phyloP scores from a whole-genome alignment of 2,329 filamentous ascomycete species.

The Zalaria sp. region DNA sequence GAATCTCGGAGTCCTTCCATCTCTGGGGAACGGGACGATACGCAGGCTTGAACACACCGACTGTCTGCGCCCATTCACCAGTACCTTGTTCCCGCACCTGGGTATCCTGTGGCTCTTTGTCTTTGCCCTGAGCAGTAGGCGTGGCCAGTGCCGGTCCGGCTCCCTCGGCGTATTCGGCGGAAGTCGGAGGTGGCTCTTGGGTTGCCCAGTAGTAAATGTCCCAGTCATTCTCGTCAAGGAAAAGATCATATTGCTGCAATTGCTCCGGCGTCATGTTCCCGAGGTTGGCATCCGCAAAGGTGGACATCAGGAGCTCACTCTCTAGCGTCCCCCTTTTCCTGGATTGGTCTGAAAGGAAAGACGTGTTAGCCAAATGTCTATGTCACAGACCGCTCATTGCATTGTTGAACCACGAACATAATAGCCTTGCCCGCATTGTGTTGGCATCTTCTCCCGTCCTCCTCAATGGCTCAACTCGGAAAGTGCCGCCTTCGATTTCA shows the following conservation, averaged over 20 bases:
- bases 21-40: conserved; percentile 78
- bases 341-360: conserved; percentile 59
- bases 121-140: conserved; percentile 29
- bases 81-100: conserved; percentile 31
- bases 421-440: conserved; percentile 79
- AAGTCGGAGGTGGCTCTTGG: conserved; percentile 55
- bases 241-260: conserved; percentile 24
- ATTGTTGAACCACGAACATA: conserved; percentile 37
- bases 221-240: conserved; percentile 89
- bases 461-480: conserved; percentile 80
- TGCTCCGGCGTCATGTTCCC: conserved; percentile 47
- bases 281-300: conserved; percentile 75
- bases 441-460: conserved; percentile 68
- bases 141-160: conserved; percentile 29
- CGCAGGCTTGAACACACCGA: conserved; percentile 85
- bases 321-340: conserved; percentile 94
- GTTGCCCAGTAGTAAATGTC: conserved; percentile 99
- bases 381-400: conserved; percentile 1
- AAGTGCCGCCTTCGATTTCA: conserved; percentile 73
- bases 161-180: conserved; percentile 41
- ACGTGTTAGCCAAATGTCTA: conserved; percentile 10
- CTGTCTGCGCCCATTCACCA: conserved; percentile 93
- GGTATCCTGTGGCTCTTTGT: conserved; percentile 16
- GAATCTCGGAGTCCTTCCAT: conserved; percentile 73
- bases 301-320: conserved; percentile 88